Evolutionary conservation across 192 early-diverging fungal species (phyloP).

Genomic region (Gigaspora rosea): DNA sequence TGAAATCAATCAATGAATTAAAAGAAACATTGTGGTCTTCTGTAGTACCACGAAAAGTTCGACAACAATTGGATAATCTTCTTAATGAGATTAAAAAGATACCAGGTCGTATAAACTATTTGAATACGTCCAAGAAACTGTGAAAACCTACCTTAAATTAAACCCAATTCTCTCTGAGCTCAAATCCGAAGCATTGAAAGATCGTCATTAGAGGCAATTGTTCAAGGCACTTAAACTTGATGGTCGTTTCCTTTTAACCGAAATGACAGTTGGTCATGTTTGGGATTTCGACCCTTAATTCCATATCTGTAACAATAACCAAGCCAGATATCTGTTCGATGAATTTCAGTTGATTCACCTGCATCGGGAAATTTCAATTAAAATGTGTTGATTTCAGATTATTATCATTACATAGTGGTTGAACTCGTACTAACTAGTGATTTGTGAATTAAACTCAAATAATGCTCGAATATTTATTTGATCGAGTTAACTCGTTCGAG

Average conservation of each 20-base stretch:
- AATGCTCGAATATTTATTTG: no score
- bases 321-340: no score
- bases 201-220: constrained; percentile 96
- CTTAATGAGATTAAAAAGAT: constrained; percentile 84
- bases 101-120: constrained; percentile 95
- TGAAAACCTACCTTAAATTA: constrained; percentile 78
- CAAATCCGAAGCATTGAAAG: constrained; percentile 94
- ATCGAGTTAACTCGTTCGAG: no score
- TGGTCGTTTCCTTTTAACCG: constrained; percentile 65
- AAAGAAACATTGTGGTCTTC: constrained; percentile 87
- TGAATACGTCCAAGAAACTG: constrained; percentile 87
- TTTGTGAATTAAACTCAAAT: no score
- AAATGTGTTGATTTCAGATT: no score
- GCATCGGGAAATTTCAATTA: no score
- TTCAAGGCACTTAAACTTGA: constrained; percentile 83
- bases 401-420: no score
- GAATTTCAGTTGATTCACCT: no score
- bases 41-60: constrained; percentile 87
- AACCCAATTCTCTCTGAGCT: constrained; percentile 83
- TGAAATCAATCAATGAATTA: constrained; percentile 81
- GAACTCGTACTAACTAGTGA: no score
- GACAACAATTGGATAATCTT: constrained; percentile 82
- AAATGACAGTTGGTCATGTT: constrained; percentile 91
- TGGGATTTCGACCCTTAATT: constrained; percentile 80
- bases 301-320: no score